These are phyloP conservation scores for Penicillium crustosum DNA, from an alignment of 2,329 filamentous ascomycete species.

Conservation along the genomic window DNA sequence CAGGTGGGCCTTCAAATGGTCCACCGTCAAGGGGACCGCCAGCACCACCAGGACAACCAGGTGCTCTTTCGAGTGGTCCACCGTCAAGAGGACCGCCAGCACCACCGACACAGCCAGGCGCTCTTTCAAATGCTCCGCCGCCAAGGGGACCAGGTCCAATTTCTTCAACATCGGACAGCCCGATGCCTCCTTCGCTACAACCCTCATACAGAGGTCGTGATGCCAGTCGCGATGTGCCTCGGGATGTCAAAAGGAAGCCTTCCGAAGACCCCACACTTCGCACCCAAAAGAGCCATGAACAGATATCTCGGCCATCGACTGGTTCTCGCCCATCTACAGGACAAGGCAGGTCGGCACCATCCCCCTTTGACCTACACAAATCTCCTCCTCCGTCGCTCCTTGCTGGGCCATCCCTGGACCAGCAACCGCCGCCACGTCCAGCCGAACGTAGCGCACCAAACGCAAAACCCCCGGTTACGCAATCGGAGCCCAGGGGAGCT, in stretches of 20 bases:
- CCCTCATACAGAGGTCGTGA: conserved; percentile 35
- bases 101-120: conserved; percentile 5
- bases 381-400: conserved; percentile 16
- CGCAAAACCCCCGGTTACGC: neutral
- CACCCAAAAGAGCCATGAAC: conserved; percentile 42
- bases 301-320: conserved; percentile 39
- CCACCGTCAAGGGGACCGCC: conserved; percentile 27
- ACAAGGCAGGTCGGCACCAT: conserved; percentile 29
- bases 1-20: conserved; percentile 9
- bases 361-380: conserved; percentile 27
- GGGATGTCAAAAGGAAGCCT: conserved; percentile 32
- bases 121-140: conserved; percentile 18
- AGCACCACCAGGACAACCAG: conserved; percentile 8
- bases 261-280: conserved; percentile 41
- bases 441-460: conserved; percentile 26
- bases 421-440: conserved; percentile 29
- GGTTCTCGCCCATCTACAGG: conserved; percentile 25
- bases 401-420: conserved; percentile 25
- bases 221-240: conserved; percentile 40
- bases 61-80: conserved; percentile 14
- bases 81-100: conserved; percentile 23
- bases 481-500: conserved; percentile 26
- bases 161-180: conserved; percentile 8
- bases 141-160: conserved; percentile 27
- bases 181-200: conserved; percentile 20